phyloP scores from a whole-genome alignment of 805 yeast species.

The Scheffersomyces ergatensis region DNA sequence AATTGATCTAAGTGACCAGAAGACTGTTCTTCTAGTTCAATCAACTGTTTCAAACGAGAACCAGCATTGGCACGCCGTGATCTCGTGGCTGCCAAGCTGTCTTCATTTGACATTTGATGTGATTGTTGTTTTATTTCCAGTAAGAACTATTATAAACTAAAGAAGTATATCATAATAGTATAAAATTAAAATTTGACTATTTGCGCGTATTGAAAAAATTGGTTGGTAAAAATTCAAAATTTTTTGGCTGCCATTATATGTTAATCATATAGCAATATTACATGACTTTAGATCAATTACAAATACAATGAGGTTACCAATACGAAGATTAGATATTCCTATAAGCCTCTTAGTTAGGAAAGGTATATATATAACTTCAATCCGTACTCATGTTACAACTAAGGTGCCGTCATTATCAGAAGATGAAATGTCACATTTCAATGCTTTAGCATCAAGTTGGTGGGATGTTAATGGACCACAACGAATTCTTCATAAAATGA shows the following conservation, averaged over 20 bases:
- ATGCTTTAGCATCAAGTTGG: slow-evolving; percentile 91
- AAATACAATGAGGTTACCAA: not conserved
- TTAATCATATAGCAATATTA: too few relatives aligned
- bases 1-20: slow-evolving; percentile 22
- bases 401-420: slow-evolving; percentile 42
- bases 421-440: slow-evolving; percentile 78
- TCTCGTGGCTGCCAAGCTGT: slow-evolving; percentile 69
- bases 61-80: slow-evolving; percentile 88
- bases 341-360: not conserved
- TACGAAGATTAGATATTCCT: not conserved
- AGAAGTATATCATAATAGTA: not conserved
- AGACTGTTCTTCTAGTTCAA: slow-evolving; percentile 66
- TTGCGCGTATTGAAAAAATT: too few relatives aligned
- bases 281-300: too few relatives aligned
- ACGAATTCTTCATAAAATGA: slow-evolving; percentile 92
- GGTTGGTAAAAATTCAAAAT: too few relatives aligned
- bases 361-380: not conserved
- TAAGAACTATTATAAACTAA: too few relatives aligned
- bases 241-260: too few relatives aligned
- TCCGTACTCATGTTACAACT: not conserved
- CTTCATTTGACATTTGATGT: slow-evolving; percentile 15
- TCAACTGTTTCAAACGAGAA: slow-evolving; percentile 66
- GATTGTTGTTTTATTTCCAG: too few relatives aligned
- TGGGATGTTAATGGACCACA: slow-evolving; percentile 96
- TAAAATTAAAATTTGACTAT: too few relatives aligned